Conservation (phyloP, 2,329 filamentous ascomycete genomes). For the Colletotrichum sidae region DNA sequence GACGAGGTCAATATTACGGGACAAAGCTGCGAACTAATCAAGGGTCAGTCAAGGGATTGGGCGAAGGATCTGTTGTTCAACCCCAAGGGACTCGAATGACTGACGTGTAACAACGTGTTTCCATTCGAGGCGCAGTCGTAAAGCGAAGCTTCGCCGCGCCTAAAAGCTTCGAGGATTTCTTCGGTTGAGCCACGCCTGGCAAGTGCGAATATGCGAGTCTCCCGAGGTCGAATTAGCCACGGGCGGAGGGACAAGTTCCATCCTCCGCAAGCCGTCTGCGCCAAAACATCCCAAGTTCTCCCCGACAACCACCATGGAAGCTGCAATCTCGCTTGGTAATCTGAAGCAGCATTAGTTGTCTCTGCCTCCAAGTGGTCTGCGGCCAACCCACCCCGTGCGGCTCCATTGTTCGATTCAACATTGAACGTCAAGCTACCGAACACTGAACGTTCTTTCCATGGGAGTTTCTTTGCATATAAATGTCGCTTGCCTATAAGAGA, state of each 20-base stretch:
- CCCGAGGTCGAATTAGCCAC: not conserved
- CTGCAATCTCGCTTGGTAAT: constrained; percentile 2
- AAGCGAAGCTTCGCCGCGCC: no score
- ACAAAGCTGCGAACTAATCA: not conserved
- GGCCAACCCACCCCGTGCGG: not conserved
- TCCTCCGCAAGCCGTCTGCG: not conserved
- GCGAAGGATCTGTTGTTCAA: no score
- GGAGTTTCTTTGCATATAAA: fast-evolving
- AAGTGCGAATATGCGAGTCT: fast-evolving
- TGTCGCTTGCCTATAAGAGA: not conserved
- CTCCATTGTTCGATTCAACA: not conserved
- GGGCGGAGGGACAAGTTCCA: constrained; percentile 6
- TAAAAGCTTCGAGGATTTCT: not conserved
- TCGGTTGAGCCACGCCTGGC: fast-evolving
- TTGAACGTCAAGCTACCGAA: not conserved
- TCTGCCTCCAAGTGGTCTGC: no score
- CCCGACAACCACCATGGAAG: constrained; percentile 15
- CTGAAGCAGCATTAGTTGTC: not conserved
- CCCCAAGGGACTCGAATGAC: no score
- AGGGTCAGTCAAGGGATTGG: not conserved
- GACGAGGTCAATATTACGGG: not conserved
- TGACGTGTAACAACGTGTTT: no score
- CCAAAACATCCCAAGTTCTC: constrained; percentile 5
- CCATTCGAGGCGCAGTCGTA: no score
- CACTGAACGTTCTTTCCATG: not conserved